Evolutionary conservation across 257 asterid genomes (phyloP).

Genomic region (Solanum rostratum): DNA sequence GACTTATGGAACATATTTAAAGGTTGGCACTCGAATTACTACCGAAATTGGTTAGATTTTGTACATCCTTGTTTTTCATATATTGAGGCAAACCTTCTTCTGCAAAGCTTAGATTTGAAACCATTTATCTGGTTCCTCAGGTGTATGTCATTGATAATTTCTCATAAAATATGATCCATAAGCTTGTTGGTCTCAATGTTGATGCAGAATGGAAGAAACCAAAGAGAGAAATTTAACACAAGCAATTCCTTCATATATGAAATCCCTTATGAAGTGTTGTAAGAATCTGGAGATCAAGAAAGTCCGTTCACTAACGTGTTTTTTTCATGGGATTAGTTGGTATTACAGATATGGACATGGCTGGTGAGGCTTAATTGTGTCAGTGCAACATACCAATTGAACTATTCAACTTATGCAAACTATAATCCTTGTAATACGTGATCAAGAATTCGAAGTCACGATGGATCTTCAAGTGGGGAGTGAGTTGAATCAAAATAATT

Average conservation of each 20-base stretch:
- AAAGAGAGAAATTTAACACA: conserved; percentile 71
- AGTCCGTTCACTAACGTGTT: conserved; percentile 77
- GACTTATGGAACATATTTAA: not conserved
- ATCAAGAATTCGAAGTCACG: too few species aligned
- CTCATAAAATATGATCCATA: not conserved
- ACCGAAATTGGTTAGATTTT: not conserved
- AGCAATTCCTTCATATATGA: conserved; percentile 65
- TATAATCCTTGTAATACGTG: too few species aligned
- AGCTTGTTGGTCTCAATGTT: not conserved
- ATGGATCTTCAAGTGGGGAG: too few species aligned
- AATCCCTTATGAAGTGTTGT: conserved; percentile 55
- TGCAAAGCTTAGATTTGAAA: not conserved
- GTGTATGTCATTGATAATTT: not conserved
- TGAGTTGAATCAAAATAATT: too few species aligned
- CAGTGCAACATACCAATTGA: too few species aligned
- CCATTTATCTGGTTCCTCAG: not conserved
- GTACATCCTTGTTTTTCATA: not conserved
- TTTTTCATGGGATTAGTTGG: conserved; percentile 61
- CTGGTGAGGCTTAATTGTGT: conserved; percentile 68
- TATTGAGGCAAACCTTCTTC: not conserved
- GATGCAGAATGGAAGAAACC: conserved; percentile 82
- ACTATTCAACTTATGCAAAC: too few species aligned
- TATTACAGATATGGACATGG: conserved; percentile 64
- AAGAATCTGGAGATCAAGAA: conserved; percentile 91
- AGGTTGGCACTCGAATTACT: not conserved